Percentiles rank a stretch among this genome's conserved stretches.
phyloP scores from a whole-genome alignment of 176 grass and related monocot genomes.

The Tillandsia fasciculata region DNA sequence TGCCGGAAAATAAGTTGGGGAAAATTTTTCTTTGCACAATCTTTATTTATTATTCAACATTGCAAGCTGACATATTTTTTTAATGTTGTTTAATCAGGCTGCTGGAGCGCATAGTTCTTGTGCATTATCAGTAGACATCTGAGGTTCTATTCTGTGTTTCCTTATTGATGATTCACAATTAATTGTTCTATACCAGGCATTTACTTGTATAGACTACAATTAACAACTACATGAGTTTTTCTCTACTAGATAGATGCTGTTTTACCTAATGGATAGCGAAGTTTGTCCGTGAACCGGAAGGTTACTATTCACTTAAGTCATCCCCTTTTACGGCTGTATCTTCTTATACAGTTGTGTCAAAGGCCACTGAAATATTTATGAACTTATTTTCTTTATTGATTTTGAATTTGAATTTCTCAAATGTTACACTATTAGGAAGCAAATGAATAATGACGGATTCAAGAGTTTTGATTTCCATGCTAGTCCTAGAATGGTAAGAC shows the following conservation, averaged over 20 bases:
- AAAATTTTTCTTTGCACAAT: background rate
- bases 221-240: background rate
- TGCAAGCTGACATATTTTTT: constrained; percentile 29
- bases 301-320: too few species aligned
- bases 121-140: constrained; percentile 82
- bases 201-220: background rate
- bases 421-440: constrained; percentile 34
- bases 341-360: too few species aligned
- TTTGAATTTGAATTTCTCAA: too few species aligned
- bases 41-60: background rate
- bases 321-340: too few species aligned
- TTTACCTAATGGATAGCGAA: too few species aligned
- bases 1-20: too few species aligned
- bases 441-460: constrained; percentile 45
- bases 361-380: too few species aligned
- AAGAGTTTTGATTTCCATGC: constrained; percentile 61
- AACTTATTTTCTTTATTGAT: too few species aligned
- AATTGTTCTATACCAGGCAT: background rate
- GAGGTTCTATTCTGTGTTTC: constrained; percentile 40
- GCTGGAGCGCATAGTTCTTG: constrained; percentile 91
- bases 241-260: background rate
- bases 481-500: constrained; percentile 82
- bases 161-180: background rate
- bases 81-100: constrained; percentile 60
- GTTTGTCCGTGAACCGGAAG: too few species aligned